Evolutionary conservation across 2,329 filamentous ascomycete genomes (phyloP), one percentile per base, ranked within the genome.

Genomic region (Helicocarpus griseus): DNA sequence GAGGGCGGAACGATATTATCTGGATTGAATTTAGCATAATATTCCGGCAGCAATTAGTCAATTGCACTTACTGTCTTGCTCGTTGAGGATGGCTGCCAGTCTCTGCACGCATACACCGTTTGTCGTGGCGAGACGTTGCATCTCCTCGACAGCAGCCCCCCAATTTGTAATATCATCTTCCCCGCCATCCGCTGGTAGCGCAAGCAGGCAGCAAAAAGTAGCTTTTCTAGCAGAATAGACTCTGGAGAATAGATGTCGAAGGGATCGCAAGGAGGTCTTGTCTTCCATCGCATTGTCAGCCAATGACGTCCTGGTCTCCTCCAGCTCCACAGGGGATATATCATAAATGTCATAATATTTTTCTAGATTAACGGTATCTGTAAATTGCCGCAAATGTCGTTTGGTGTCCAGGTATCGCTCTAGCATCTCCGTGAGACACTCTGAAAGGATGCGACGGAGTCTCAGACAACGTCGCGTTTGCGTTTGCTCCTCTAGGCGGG

Each of bases 301-400:
- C 52, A 85, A 83, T 1, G 81, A 81, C 40, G 77, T 72, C 57
- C 83, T 77, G n/a, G 84, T 80, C 59, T 88, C 85, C 19, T 80
- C 77, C 33, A 88, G 80, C 64, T 90, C 86, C 52, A 83, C 79
- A 52, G 84, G 78, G 55, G 80, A 86, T 54, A 91, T 81, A 58
- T 90, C 87, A 64, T 91, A 90, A 54, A 91, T 86, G 63, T 97
- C 91, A 61, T 93, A 87, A 65, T 95, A 95, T 69, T 89, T 93
- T 60, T 95, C 89, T 40, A 98, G 72, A 62, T 95, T 87, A 46
- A 86, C 79, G 61, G 86, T 81, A 64, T 90, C 83, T 1, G 90
- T 82, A 51, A 95, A 81, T 0, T 79, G 79, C 63, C 84, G 84
- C 19, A 97, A 74, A 2, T 76, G 76, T 38, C 77, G 74, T 56